phyloP scores from a whole-genome alignment of 345 rosid genomes.

The Acer saccharum region DNA sequence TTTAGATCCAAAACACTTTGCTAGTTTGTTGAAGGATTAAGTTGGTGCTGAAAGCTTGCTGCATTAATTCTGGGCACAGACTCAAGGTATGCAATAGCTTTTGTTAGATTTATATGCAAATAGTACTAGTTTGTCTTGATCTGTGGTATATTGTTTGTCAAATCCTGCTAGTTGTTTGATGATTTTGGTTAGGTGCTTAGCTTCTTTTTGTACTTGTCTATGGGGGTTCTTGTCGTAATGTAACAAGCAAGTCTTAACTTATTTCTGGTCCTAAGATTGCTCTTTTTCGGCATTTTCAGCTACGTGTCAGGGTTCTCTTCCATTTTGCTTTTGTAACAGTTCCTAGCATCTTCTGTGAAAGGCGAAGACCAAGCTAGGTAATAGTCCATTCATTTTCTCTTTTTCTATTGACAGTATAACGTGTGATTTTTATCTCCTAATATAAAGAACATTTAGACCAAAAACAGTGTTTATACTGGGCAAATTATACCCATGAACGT shows the following conservation, averaged over 20 bases:
- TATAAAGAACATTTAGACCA: no score
- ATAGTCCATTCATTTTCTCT: no score
- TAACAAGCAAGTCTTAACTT: background rate
- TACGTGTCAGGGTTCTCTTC: background rate
- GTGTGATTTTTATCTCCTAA: no score
- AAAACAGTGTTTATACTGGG: no score
- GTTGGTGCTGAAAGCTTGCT: background rate
- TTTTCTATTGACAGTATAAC: no score
- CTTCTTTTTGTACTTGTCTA: background rate
- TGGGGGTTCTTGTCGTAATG: background rate
- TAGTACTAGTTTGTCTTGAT: background rate
- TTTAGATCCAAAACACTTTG: background rate
- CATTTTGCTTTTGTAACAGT: background rate
- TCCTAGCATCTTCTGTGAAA: background rate
- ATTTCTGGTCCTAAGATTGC: background rate
- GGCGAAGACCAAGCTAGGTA: no score
- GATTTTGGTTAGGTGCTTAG: background rate
- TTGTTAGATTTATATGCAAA: background rate
- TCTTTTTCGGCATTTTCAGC: background rate
- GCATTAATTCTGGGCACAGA: background rate
- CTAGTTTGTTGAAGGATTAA: background rate
- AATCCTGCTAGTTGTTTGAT: background rate
- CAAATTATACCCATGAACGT: no score
- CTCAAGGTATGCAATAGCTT: background rate
- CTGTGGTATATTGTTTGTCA: background rate